phyloP scores from a whole-genome alignment of 163 green algal genomes.

The Trebouxiophyceae sp. region DNA sequence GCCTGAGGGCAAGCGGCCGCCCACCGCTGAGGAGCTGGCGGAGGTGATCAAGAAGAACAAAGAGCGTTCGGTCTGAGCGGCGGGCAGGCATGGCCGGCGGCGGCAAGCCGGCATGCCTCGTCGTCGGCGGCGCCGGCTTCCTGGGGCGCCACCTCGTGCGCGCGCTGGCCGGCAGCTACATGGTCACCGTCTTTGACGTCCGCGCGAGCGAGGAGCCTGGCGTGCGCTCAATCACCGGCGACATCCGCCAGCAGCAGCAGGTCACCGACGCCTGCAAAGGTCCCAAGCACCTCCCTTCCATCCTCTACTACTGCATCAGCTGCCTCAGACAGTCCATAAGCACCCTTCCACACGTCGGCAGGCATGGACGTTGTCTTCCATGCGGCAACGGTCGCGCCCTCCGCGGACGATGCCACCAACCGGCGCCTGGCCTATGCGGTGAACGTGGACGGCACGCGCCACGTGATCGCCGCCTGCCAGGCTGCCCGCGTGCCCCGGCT shows the following conservation, averaged over 20 bases:
- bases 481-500: conserved; percentile 43
- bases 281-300: too few relatives aligned
- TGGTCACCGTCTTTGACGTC: conserved; percentile 80
- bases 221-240: conserved; percentile 44
- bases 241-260: conserved; percentile 58
- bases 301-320: too few relatives aligned
- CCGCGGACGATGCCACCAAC: conserved; percentile 63
- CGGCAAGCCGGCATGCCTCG: conserved; percentile 34
- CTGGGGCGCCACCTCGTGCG: conserved; percentile 74
- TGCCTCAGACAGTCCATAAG: too few relatives aligned
- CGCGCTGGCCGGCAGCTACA: conserved; percentile 55
- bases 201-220: conserved; percentile 4
- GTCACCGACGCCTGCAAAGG: conserved; percentile 26
- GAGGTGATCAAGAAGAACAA: conserved; percentile 32
- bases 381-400: conserved; percentile 71
- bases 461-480: conserved; percentile 72
- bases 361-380: conserved; percentile 81
- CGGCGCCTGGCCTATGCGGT: conserved; percentile 73
- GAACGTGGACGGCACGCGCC: conserved; percentile 75
- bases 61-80: background rate
- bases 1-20: conserved; percentile 48
- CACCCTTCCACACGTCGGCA: too few relatives aligned
- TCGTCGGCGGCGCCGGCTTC: conserved; percentile 79
- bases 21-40: conserved; percentile 49
- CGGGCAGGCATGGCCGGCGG: conserved; percentile 3